Percentiles rank a stretch among this genome's conserved stretches.
Conservation (phyloP, 257 asterid genomes). For the Cinchona pubescens region DNA sequence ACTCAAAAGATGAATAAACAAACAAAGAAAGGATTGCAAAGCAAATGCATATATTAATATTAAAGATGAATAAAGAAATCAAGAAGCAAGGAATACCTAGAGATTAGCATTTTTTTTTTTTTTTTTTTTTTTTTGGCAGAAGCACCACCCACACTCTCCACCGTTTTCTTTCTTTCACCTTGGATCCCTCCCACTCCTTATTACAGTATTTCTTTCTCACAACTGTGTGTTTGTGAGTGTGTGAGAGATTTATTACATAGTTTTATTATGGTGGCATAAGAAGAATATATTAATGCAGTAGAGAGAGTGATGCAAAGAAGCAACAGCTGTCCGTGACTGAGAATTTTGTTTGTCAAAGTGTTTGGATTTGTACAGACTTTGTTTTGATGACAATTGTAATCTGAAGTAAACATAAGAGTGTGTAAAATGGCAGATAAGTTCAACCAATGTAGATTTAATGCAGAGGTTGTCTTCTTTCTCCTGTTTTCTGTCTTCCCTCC, state of each 20-base stretch:
- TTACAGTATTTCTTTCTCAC: too few relatives aligned
- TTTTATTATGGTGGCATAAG: not conserved
- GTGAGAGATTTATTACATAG: not conserved
- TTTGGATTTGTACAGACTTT: not conserved
- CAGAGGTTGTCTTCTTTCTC: slow-evolving; percentile 9
- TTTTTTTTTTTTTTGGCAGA: too few relatives aligned
- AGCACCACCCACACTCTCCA: slow-evolving; percentile 22
- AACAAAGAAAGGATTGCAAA: not conserved
- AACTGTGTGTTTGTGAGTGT: not conserved
- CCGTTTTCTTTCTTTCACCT: slow-evolving; percentile 18
- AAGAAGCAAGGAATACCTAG: slow-evolving; percentile 44
- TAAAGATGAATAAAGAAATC: slow-evolving; percentile 16
- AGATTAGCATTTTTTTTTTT: slow-evolving; percentile 28
- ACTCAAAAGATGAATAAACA: not conserved
- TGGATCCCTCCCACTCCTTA: slow-evolving; percentile 36
- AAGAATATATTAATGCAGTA: not conserved
- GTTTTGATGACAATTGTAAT: not conserved
- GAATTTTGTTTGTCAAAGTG: not conserved
- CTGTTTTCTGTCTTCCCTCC: not conserved
- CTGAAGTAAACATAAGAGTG: not conserved
- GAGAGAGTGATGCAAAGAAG: slow-evolving; percentile 8
- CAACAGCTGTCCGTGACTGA: slow-evolving; percentile 15
- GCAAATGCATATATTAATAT: slow-evolving; percentile 8
- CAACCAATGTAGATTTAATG: slow-evolving; percentile 4
- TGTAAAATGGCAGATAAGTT: not conserved